phyloP scores from a whole-genome alignment of 306 rosid genomes.

The Crotalaria pallida region DNA sequence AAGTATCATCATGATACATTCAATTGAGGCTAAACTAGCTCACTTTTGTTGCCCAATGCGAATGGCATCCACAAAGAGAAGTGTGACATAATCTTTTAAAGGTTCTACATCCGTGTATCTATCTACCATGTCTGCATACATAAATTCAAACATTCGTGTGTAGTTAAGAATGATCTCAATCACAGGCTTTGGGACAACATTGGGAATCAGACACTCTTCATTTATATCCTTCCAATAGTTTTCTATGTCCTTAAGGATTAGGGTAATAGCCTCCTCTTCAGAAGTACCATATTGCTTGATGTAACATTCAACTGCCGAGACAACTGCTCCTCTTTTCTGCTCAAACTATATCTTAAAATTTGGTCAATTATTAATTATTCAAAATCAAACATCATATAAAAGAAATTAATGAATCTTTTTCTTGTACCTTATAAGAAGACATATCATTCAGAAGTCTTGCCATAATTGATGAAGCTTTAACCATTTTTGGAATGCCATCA shows the following conservation, averaged over 20 bases:
- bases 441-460: not conserved
- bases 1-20: not conserved
- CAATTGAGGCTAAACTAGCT: not conserved
- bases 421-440: conserved; percentile 4
- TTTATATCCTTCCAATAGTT: conserved; percentile 33
- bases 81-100: not conserved
- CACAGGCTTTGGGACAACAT: conserved; percentile 13
- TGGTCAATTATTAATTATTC: not conserved
- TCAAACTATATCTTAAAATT: conserved; percentile 19
- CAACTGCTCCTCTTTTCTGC: conserved; percentile 25
- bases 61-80: not conserved
- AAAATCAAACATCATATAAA: not conserved
- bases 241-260: not conserved
- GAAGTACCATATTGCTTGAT: conserved; percentile 8
- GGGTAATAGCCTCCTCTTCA: not conserved
- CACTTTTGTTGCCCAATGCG: not conserved
- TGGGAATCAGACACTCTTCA: conserved; percentile 6
- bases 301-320: conserved; percentile 24
- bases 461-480: not conserved
- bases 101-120: conserved; percentile 15
- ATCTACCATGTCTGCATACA: conserved; percentile 22
- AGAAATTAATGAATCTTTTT: not conserved
- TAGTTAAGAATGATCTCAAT: conserved; percentile 14
- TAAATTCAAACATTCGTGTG: not conserved
- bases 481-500: not conserved